Base-by-base conservation (phyloP, 371 early-diverging fungal species). In the Rhizopus microsporus region DNA sequence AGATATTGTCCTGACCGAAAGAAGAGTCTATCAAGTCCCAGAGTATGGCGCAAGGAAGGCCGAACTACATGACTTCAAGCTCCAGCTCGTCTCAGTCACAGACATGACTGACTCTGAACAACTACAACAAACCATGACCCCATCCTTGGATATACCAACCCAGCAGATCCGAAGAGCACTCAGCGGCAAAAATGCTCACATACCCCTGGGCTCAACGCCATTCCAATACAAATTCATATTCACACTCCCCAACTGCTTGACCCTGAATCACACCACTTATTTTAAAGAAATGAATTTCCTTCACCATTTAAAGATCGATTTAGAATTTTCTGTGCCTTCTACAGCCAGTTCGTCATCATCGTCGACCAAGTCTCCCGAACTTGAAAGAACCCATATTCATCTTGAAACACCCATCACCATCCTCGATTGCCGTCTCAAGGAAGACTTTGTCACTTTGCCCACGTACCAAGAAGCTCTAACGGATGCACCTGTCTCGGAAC, bases 371-470 rank as follows among this genome's bases (percentile, higher is more conserved):
- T 34, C 23, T 2, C 29, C 56, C 5, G 9, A 4, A 9, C 44
- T 31, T 5, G 34, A 62, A 33, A 42, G 68, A 23, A 59, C 53
- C 1, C 51, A 64, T 35, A 62, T 78, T 10, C 73, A 69, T 31
- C 57, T 77, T 4, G 78, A 74, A 35, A 68, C 67, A n/a, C 78
- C 78, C 10, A 72, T 77, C 46, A 74, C 78, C 4, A 77, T 77
- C 31, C 55, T 77, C 1, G 78, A 77, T 40, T 77, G 78, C 33
- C 68, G 78, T 0, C 67, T 77, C 3, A 77, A 77, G 40, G 78
- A 77, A 40, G 78, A 77, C 15, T 69, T 60, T 54, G 61, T 62
- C 1, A 60, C 69, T 0, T 51, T 77, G n/a, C 78, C 78, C 15
- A 75, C 75, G 0, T 78, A 78, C 47, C 72, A 71, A 53, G 70